These are phyloP conservation scores for Bocquillonia castaneifolia DNA, from an alignment of 441 rosid genomes.

Conservation along the genomic window DNA sequence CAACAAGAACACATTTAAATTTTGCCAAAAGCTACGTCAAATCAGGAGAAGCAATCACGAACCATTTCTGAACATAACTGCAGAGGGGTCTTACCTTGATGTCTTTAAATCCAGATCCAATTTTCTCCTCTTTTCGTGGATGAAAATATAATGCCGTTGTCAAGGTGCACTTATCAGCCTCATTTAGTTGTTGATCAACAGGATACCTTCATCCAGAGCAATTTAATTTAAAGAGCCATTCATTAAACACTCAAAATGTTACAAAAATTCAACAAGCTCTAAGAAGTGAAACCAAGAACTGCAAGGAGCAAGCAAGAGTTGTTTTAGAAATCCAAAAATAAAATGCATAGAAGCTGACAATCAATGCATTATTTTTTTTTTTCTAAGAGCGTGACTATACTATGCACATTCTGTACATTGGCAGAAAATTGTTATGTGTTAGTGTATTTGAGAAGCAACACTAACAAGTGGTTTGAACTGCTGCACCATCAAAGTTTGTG, in stretches of 20 bases:
- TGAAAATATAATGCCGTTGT: slow-evolving; percentile 66
- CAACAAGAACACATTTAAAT: too few species aligned
- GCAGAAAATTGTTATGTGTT: not conserved
- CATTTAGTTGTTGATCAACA: slow-evolving; percentile 49
- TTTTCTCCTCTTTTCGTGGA: slow-evolving; percentile 69
- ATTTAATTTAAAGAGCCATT: slow-evolving; percentile 5
- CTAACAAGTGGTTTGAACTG: not conserved
- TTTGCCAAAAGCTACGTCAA: not conserved
- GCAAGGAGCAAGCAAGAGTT: not conserved
- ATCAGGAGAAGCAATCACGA: not conserved
- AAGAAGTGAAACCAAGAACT: slow-evolving; percentile 1
- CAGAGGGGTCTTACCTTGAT: too few species aligned
- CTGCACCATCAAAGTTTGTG: not conserved
- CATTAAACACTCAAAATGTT: not conserved
- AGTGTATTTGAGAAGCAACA: not conserved
- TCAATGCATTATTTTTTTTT: not conserved
- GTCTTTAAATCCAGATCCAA: slow-evolving; percentile 61
- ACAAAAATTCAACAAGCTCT: not conserved
- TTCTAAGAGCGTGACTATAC: not conserved
- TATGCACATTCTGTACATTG: not conserved
- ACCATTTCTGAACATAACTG: not conserved
- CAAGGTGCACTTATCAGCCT: slow-evolving; percentile 43
- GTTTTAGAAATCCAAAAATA: not conserved
- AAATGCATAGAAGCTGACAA: not conserved
- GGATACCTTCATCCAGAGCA: slow-evolving; percentile 47